Conservation (phyloP, 208 protist genomes). For the Leishmania amazonensis region DNA sequence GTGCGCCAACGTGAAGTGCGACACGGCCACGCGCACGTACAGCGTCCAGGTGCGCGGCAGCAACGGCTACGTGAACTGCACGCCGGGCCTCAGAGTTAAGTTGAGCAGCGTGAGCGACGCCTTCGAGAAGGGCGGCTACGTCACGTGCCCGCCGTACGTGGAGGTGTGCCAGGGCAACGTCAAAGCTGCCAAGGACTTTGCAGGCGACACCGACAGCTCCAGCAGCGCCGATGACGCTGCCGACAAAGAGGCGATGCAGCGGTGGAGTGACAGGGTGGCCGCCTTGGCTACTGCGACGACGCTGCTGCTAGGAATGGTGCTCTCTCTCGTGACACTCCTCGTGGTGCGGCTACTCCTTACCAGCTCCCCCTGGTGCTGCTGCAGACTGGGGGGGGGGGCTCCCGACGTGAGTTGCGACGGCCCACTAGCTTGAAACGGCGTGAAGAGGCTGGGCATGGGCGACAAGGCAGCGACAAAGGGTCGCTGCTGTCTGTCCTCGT, state of each 20-base stretch:
- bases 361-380: neutral
- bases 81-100: neutral
- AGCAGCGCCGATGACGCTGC: neutral
- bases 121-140: neutral
- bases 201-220: no score
- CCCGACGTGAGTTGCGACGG: no score
- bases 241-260: neutral
- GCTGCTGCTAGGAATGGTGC: neutral
- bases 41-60: constrained; percentile 2
- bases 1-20: constrained; percentile 9
- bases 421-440: no score
- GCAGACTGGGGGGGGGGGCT: neutral
- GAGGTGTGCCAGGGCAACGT: constrained; percentile 3
- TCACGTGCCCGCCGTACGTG: constrained; percentile 1
- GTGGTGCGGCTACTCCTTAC: neutral
- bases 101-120: neutral
- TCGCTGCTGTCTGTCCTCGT: no score
- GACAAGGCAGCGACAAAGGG: no score
- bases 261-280: neutral
- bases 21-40: neutral
- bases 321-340: no score
- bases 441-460: no score
- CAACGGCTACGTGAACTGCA: neutral
- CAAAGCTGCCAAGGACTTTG: neutral
- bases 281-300: neutral